These are phyloP conservation scores for Luvunga scandens DNA, from an alignment of 345 rosid species.

Conservation along the genomic window DNA sequence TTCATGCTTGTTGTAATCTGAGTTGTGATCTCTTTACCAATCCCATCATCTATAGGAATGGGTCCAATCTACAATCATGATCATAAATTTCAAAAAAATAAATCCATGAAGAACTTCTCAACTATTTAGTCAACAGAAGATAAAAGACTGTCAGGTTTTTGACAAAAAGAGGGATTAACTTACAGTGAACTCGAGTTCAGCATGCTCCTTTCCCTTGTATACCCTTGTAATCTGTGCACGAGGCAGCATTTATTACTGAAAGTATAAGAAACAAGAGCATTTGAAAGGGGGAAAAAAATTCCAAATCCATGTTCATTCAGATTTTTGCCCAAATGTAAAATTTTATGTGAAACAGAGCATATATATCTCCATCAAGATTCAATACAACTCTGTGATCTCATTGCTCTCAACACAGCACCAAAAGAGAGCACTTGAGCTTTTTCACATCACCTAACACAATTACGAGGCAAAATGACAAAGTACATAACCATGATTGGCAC, in stretches of 20 bases:
- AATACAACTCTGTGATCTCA: background rate
- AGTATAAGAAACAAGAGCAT: conserved; percentile 2
- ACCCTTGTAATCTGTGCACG: conserved; percentile 65
- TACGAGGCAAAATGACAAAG: background rate
- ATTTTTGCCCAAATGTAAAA: background rate
- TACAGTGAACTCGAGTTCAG: conserved; percentile 89
- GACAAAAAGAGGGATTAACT: conserved; percentile 30
- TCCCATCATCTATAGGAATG: conserved; percentile 81
- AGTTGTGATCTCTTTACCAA: conserved; percentile 80
- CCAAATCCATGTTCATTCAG: background rate
- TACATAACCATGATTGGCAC: background rate
- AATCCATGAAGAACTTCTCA: conserved; percentile 7
- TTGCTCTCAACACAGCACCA: conserved; percentile 3
- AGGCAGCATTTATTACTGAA: conserved; percentile 21
- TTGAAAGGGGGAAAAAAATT: background rate
- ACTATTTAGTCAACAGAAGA: background rate
- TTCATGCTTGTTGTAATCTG: conserved; percentile 67
- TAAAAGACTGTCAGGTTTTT: background rate
- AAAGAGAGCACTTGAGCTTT: background rate
- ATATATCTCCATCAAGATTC: conserved; percentile 7
- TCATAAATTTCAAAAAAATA: conserved; percentile 20
- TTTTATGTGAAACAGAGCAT: background rate
- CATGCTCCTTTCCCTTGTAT: conserved; percentile 85
- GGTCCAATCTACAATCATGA: conserved; percentile 71
- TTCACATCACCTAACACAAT: background rate